A percentile compares a stretch with the other conserved stretches of the same genome.
Evolutionary conservation across 2,329 filamentous ascomycete genomes (phyloP).

Genomic region (Cladophialophora chaetospira): DNA sequence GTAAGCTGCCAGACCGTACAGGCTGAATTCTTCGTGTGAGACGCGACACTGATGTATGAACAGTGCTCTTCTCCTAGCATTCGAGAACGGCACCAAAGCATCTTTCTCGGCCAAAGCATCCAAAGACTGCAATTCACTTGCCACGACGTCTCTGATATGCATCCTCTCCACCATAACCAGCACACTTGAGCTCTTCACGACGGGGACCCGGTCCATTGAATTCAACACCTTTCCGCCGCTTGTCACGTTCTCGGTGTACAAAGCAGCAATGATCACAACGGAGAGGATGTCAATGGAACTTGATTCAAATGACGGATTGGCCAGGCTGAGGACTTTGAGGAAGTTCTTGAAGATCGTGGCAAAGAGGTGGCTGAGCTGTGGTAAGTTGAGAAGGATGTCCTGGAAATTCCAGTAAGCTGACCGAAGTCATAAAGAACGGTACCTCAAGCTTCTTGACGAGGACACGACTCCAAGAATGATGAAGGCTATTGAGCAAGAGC

Average conservation of each 20-base stretch:
- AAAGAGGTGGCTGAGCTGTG: neutral
- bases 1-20: neutral
- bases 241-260: constrained; percentile 2
- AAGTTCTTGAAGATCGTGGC: neutral
- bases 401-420: too few species aligned
- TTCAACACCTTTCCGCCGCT: neutral
- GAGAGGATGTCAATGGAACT: neutral
- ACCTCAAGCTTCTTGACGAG: constrained; percentile 5
- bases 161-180: neutral
- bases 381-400: constrained; percentile 5
- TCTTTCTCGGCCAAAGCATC: neutral
- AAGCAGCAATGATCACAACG: constrained; percentile 1
- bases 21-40: neutral
- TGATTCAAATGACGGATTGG: neutral
- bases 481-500: neutral
- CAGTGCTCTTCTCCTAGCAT: neutral
- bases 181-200: neutral
- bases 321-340: neutral
- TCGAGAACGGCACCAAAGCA: neutral
- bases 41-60: neutral
- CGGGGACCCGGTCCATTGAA: neutral
- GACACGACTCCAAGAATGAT: constrained; percentile 1
- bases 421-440: too few species aligned
- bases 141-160: neutral
- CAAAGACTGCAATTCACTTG: neutral